Evolutionary conservation across 2,329 filamentous ascomycete species (phyloP), one percentile per base, ranked within the genome.

Genomic region (Exophiala sideris): DNA sequence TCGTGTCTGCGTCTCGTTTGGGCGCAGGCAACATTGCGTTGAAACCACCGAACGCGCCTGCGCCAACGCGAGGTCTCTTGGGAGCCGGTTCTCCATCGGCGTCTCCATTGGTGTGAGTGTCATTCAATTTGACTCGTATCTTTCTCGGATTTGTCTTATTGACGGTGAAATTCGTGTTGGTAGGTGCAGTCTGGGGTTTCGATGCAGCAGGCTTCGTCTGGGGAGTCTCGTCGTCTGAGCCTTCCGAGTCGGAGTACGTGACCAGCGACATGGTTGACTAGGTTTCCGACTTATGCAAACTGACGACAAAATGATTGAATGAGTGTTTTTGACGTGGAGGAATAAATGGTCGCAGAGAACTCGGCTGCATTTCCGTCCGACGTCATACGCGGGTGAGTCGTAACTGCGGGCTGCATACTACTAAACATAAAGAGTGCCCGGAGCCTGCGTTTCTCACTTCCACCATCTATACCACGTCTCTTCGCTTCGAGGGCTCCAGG

Each of bases 21-120:
- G 92, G 91, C 21, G 91, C 79, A 2, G 92, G 92, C 16, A 97
- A 79, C 62, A 96, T 84, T 1, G 90, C 85, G 68, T 92, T 94
- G 75, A 96, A 94, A 2, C 86, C 88, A 48, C 87, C 81, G 64
- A 95, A 91, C 3, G 81, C 79, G 24, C 85, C 83, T 3, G 80
- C 80, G 18, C 77, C 79, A 1, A 81, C 82, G 46, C 84, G 84
- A 14, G 81, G 78, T 56, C 86, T 85, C 68, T 96, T 96, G 1
- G 86, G 78, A 0, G 88, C 86, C 0, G 86, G 86, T 21, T 70
- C 75, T 55, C 76, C 70, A 39, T 76, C 77, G 8, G 69, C 60
- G 3, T 64, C 67, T 10, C 73, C 68, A 45, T 73, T 71, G 20
- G 68, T 63, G 33, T 68, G 64, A 24, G 80, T 69, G 16, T 82